phyloP scores from a whole-genome alignment of 1,284 basidiomycete species.

The Pyrrhoderma noxium region DNA sequence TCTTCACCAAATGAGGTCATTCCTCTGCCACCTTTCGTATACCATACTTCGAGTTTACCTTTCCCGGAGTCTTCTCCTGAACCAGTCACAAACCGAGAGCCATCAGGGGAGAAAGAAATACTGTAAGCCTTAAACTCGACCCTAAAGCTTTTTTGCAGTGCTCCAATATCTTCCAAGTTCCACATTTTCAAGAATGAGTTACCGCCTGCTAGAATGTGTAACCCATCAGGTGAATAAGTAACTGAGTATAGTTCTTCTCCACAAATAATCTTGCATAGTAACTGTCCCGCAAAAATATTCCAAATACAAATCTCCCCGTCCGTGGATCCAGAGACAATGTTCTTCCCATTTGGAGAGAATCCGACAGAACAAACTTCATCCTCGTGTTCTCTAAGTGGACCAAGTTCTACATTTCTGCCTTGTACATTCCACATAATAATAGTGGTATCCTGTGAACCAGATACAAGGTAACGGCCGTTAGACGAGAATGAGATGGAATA shows the following conservation, averaged over 20 bases:
- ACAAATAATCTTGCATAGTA: not conserved
- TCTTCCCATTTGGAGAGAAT: not conserved
- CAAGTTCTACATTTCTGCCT: not conserved
- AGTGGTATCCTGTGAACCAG: not conserved
- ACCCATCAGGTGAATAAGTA: no score
- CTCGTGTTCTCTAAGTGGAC: not conserved
- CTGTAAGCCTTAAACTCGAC: no score
- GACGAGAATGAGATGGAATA: slow-evolving; percentile 10
- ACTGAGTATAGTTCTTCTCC: not conserved
- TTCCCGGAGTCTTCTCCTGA: slow-evolving; percentile 1
- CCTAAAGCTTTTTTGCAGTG: no score
- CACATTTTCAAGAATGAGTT: no score
- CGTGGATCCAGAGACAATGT: not conserved
- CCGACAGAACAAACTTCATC: not conserved
- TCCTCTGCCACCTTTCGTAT: no score
- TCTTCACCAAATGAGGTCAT: no score
- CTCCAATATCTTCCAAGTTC: no score
- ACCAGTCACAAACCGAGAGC: slow-evolving; percentile 8
- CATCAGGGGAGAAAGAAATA: slow-evolving; percentile 15
- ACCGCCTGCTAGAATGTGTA: not conserved
- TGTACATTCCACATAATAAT: slow-evolving; percentile 3
- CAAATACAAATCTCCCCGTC: not conserved
- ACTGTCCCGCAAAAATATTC: not conserved
- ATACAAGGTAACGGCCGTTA: slow-evolving; percentile 2
- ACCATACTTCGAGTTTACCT: no score